Percentiles rank a stretch among this genome's conserved stretches.
Evolutionary conservation across 2,329 filamentous ascomycete species (phyloP).

Genomic region (Ophiocordyceps camponoti-rufipedis): DNA sequence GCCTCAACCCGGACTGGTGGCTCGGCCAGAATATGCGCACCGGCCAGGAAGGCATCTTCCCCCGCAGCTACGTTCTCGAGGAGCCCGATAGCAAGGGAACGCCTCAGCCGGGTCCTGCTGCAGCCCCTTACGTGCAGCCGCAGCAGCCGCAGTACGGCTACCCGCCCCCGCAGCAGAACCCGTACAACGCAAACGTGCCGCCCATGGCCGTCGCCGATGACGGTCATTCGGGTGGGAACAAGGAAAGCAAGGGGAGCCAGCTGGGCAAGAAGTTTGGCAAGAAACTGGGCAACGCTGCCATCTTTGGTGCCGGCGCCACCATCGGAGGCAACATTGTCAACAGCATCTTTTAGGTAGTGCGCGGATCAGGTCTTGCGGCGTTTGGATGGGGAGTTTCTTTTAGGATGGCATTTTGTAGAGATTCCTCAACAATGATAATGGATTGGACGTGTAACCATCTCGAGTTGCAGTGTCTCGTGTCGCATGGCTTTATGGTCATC

Average conservation of each 20-base stretch:
- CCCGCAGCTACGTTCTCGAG: conserved; percentile 69
- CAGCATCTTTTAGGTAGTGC: conserved; percentile 52
- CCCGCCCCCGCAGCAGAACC: conserved; percentile 33
- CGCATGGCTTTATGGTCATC: too few species aligned
- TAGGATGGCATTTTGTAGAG: too few species aligned
- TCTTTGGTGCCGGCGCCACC: conserved; percentile 85
- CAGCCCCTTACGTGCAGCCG: conserved; percentile 8
- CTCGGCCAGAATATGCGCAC: conserved; percentile 74
- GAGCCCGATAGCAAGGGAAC: conserved; percentile 35
- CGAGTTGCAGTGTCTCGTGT: too few species aligned
- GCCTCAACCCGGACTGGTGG: conserved; percentile 98
- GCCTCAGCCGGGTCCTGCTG: background rate
- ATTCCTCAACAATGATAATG: too few species aligned
- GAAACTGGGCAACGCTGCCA: conserved; percentile 64
- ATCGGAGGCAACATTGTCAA: conserved; percentile 83
- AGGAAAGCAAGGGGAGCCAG: conserved; percentile 45
- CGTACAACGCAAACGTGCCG: conserved; percentile 54
- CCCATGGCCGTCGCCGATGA: conserved; percentile 53
- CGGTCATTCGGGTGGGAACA: conserved; percentile 18
- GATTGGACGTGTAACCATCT: too few species aligned
- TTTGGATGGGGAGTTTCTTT: background rate
- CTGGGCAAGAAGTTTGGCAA: conserved; percentile 91
- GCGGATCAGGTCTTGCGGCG: background rate
- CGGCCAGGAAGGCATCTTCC: conserved; percentile 80
- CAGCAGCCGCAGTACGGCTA: conserved; percentile 20